Evolutionary conservation across 2,329 filamentous ascomycete species (phyloP), one percentile per base, ranked within the genome.

Genomic region (Madurella fahalii): DNA sequence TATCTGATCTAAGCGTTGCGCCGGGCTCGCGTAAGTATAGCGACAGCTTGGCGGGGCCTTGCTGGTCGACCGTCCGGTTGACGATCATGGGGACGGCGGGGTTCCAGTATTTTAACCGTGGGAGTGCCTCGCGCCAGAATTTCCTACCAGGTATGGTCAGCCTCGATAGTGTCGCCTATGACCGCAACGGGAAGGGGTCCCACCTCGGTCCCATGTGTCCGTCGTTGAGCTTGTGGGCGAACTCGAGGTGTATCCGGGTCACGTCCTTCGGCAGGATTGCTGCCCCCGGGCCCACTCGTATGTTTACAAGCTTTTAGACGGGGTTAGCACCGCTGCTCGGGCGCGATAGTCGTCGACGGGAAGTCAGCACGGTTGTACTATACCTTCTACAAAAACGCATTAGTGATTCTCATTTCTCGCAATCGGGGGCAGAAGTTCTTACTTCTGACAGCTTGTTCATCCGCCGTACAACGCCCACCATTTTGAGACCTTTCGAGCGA

Each of bases 31-130:
- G 77, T 63, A 86, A 81, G 72, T 86, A 86, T 63, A 92, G 76
- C 57, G 81, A 84, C 72, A 91, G 76, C 45, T 75, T 77, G 13
- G 87, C 82, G 7, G 80, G 74, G 18, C 76, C 76, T 4, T 75
- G 69, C 62, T 83, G 77, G 43, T 85, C 73, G 39, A 69, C 65
- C 59, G 81, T 85, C 56, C 89, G 87, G 70, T 87, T 86, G 64
- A 96, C 83, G 56, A 89, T 85, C 81, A 97, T 95, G 42, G 87
- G 83, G 44, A 96, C 72, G 12, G 84, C 75, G 0, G 94, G 94
- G 71, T 99, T 99, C 79, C 95, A 87, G 76, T 86, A 99, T 79
- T 99, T 96, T 62, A 99, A 78, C 54, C 90, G 84, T 18, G 90
- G 89, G 46, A 97, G 84, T 68, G 85, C 87, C 57, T 85, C 77